Percentiles rank a stretch among this genome's conserved stretches.
Evolutionary conservation across 805 yeast genomes (phyloP).

Genomic region (Metschnikowia borealis): DNA sequence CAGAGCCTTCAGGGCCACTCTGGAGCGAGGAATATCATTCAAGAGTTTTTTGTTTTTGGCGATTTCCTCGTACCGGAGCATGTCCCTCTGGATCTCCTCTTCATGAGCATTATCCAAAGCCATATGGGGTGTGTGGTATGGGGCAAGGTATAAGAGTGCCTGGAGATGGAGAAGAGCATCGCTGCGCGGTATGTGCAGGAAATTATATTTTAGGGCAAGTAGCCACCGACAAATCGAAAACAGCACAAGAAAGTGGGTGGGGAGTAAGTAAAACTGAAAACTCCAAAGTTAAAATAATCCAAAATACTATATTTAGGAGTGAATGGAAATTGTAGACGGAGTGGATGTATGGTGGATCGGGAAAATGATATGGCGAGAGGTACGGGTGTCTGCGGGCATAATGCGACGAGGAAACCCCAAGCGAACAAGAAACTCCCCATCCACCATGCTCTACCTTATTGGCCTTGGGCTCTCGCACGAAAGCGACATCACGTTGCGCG

Average conservation of each 20-base stretch:
- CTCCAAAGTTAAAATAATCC: too few species aligned
- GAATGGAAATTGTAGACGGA: too few species aligned
- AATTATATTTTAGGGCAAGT: too few species aligned
- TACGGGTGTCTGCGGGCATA: neutral
- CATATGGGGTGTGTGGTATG: neutral
- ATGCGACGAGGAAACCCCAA: too few species aligned
- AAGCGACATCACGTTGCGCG: slow-evolving; percentile 90
- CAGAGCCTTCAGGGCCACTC: neutral
- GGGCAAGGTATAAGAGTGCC: neutral
- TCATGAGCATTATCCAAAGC: neutral
- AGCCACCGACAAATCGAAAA: too few species aligned
- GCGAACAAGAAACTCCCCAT: neutral
- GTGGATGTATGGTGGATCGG: too few species aligned
- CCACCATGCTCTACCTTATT: slow-evolving; percentile 74
- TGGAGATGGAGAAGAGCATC: too few species aligned
- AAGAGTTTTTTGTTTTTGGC: slow-evolving; percentile 9
- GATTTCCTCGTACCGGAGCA: slow-evolving; percentile 19
- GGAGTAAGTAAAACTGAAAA: too few species aligned
- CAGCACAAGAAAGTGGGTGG: too few species aligned
- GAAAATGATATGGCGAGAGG: neutral
- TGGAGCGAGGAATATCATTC: slow-evolving; percentile 1
- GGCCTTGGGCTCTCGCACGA: slow-evolving; percentile 91
- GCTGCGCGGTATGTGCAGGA: too few species aligned
- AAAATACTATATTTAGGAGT: too few species aligned
- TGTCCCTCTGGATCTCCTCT: slow-evolving; percentile 18